Evolutionary conservation across 2,329 filamentous ascomycete species (phyloP).

Genomic region (Monilinia vaccinii-corymbosi): DNA sequence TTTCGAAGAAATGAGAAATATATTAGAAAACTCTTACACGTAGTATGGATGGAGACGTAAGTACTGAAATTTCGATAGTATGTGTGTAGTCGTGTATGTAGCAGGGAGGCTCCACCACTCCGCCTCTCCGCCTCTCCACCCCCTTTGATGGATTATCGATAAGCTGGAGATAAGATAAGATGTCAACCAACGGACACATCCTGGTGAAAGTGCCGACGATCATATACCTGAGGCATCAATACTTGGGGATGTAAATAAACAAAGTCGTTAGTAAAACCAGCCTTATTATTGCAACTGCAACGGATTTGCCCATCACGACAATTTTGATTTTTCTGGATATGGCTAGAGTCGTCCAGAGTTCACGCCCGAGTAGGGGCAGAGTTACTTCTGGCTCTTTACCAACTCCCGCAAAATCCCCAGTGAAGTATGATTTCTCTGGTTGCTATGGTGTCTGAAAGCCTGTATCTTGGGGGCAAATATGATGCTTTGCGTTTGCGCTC

Average conservation of each 20-base stretch:
- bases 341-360: constrained; percentile 45
- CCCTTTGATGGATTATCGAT: no score
- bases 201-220: no score
- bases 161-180: no score
- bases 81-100: no score
- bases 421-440: constrained; percentile 25
- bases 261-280: not conserved
- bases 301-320: not conserved
- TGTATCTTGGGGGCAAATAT: constrained; percentile 2
- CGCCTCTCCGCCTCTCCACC: no score
- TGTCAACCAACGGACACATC: no score
- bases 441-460: constrained; percentile 1
- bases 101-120: no score
- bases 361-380: constrained; percentile 33
- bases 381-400: constrained; percentile 32
- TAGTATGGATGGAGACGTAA: no score
- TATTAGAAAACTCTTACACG: not conserved
- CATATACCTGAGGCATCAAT: not conserved
- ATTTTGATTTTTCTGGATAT: constrained; percentile 30
- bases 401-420: constrained; percentile 29
- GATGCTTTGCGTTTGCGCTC: not conserved
- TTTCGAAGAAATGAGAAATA: not conserved
- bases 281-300: not conserved
- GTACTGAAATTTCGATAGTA: no score
- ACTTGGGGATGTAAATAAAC: constrained; percentile 6